A percentile compares a stretch with the other conserved stretches of the same genome.
Evolutionary conservation across 495 filamentous ascomycete species (phyloP).

Genomic region (Aspergillus homomorphus): DNA sequence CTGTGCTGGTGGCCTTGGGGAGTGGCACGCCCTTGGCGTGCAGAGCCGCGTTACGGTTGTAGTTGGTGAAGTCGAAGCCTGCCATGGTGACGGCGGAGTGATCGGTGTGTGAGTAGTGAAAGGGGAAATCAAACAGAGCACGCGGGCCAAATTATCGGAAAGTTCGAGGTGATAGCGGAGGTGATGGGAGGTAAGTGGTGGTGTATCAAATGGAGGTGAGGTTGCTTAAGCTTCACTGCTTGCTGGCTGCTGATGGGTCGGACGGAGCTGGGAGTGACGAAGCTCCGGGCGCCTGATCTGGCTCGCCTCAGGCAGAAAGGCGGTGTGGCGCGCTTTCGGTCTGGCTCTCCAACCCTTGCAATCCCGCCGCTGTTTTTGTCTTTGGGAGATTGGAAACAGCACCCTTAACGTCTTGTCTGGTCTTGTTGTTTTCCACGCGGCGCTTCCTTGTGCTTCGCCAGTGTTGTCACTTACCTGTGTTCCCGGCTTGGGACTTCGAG

Average conservation of each 20-base stretch:
- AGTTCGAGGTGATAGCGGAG: background rate
- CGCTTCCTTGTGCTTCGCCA: background rate
- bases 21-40: conserved; percentile 90
- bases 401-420: background rate
- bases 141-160: too few species aligned
- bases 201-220: conserved; percentile 1
- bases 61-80: conserved; percentile 99
- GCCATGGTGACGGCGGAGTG: conserved; percentile 63
- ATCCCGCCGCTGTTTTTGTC: conserved; percentile 34
- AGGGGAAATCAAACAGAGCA: conserved; percentile 5
- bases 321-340: conserved; percentile 14
- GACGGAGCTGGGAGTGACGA: conserved; percentile 42
- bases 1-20: conserved; percentile 96
- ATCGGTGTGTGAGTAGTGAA: background rate
- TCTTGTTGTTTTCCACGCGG: background rate
- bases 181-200: background rate
- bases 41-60: conserved; percentile 95
- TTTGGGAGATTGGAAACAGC: conserved; percentile 3
- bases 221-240: conserved; percentile 12
- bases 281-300: conserved; percentile 41
- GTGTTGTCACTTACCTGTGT: background rate
- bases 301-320: conserved; percentile 34
- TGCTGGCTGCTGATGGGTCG: conserved; percentile 21
- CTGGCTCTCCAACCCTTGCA: background rate
- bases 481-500: background rate